Evolutionary conservation across 1,139 yeast species (phyloP), one percentile per base, ranked within the genome.

Genomic region (Pichia sp.): DNA sequence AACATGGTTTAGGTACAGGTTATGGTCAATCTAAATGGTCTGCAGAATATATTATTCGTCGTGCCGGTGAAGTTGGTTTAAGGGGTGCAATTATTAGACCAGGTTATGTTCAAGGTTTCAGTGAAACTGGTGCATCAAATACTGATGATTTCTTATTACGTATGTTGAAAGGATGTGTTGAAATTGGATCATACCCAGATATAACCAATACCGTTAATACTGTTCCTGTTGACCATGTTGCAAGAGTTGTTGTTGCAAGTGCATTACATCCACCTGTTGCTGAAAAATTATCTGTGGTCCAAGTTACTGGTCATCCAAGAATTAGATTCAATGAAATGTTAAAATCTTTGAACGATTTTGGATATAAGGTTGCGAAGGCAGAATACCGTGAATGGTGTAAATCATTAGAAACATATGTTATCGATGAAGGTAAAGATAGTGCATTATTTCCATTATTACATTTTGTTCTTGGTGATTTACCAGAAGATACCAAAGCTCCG

Each of bases 1-100:
- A 86, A 10, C 63, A 67, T 9, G 97, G 96, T 0, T 73, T 92
- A 50, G 87, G 92, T 27, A 85, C 82, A 50, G 99, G 98, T 16
- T 92, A 92, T 59, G 99, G 98, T 36, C 98, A 92, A 68, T 80
- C 95, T 54, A 92, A 92, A 65, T 92, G 99, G 99, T 89, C 90
- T 35, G 95, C 96, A 22, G 99, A 92, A 67, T 79, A 84, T 58
- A 72, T 94, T 40, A 80, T 87, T 50, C 79, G 97, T 62, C 74
- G 74, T 49, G 98, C 98, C 7, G 97, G 97, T 43, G 74, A 73
- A 46, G 71, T 82, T 49, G 98, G 98, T 5, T 75, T 94, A 53
- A 73, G 80, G 52, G 98, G 98, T 30, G 78, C 92, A 49, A 83
- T 92, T 54, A 79, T 92, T 32, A 79, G 99, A 64, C 97, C 99